Conservation (phyloP, 2,329 filamentous ascomycete species). For the Phoma sp. region DNA sequence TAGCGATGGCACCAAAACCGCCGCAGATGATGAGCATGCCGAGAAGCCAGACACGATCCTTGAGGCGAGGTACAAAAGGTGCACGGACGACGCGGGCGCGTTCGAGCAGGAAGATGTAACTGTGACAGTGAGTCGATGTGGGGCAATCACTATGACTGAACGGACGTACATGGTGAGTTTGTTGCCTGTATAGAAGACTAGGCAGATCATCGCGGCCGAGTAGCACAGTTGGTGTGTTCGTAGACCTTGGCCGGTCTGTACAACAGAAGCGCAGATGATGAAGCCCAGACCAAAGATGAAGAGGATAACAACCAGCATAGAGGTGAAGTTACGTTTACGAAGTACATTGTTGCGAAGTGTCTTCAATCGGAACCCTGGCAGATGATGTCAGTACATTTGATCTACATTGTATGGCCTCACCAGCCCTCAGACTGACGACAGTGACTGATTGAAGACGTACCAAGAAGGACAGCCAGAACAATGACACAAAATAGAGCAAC, state of each 20-base stretch:
- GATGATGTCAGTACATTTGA: background rate
- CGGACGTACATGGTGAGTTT: slow-evolving; percentile 39
- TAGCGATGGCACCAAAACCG: slow-evolving; percentile 38
- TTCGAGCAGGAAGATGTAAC: slow-evolving; percentile 51
- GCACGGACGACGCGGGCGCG: slow-evolving; percentile 46
- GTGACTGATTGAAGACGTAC: slow-evolving; percentile 1
- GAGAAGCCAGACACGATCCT: slow-evolving; percentile 44
- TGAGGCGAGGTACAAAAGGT: slow-evolving; percentile 34
- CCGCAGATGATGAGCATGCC: slow-evolving; percentile 34
- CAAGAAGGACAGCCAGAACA: slow-evolving; percentile 13
- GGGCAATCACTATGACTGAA: background rate
- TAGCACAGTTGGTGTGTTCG: slow-evolving; percentile 36
- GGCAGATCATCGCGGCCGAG: slow-evolving; percentile 45
- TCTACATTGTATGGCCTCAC: background rate
- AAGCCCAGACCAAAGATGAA: slow-evolving; percentile 25
- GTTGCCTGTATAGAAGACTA: slow-evolving; percentile 48
- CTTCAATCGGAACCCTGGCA: slow-evolving; percentile 20
- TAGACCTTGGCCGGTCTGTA: slow-evolving; percentile 38
- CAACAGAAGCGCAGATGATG: slow-evolving; percentile 28
- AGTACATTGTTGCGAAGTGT: slow-evolving; percentile 22
- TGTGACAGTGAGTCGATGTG: slow-evolving; percentile 3
- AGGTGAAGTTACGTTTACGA: slow-evolving; percentile 25
- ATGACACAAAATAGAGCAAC: slow-evolving; percentile 21
- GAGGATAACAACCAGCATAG: slow-evolving; percentile 18
- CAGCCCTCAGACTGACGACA: background rate